These are phyloP conservation scores for Ascocoryne sarcoides DNA, from an alignment of 2,329 filamentous ascomycete genomes.

Conservation along the genomic window DNA sequence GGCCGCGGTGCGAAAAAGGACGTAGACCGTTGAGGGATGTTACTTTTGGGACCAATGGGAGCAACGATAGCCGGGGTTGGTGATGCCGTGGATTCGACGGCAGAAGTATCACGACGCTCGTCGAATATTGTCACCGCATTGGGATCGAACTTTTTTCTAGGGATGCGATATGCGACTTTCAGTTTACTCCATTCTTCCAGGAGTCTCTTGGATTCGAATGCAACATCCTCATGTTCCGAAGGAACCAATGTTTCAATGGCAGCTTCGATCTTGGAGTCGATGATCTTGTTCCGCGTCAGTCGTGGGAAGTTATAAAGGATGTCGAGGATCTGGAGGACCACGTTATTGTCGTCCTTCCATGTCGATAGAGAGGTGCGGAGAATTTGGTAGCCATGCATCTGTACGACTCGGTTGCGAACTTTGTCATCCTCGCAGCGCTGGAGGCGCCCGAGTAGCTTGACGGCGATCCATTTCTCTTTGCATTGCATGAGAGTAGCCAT, in stretches of 20 bases:
- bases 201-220: conserved; percentile 59
- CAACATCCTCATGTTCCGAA: conserved; percentile 67
- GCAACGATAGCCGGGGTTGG: conserved; percentile 25
- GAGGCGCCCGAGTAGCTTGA: conserved; percentile 85
- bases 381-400: conserved; percentile 96
- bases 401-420: conserved; percentile 79
- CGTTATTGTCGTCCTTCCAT: conserved; percentile 84
- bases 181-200: conserved; percentile 83
- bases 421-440: conserved; percentile 79
- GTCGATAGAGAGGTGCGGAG: conserved; percentile 77
- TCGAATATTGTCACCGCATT: conserved; percentile 44
- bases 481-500: conserved; percentile 96
- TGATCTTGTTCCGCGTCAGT: conserved; percentile 92
- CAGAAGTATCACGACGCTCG: conserved; percentile 57
- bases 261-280: conserved; percentile 88
- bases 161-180: conserved; percentile 86
- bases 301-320: conserved; percentile 84
- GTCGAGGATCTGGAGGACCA: conserved; percentile 80
- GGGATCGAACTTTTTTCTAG: conserved; percentile 75
- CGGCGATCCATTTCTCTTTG: conserved; percentile 98
- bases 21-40: conserved; percentile 47
- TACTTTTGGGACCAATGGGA: conserved; percentile 38
- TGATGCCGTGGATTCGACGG: conserved; percentile 38
- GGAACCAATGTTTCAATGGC: conserved; percentile 60
- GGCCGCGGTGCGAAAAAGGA: conserved; percentile 40